Conservation (phyloP, 192 early-diverging fungal genomes). For the Coemansia aciculifera region DNA sequence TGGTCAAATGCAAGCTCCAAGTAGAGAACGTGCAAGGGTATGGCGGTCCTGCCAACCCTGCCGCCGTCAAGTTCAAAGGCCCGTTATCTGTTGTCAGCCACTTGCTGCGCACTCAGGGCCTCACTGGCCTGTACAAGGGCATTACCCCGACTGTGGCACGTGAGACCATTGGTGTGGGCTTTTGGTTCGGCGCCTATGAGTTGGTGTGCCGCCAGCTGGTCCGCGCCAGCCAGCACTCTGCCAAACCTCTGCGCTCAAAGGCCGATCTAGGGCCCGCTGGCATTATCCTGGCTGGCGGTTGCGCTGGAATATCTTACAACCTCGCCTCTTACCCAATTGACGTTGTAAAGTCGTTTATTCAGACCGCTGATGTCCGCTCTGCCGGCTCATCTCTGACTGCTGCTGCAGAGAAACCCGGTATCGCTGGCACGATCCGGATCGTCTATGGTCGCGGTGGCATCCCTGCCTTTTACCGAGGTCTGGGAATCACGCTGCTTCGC, state of each 20-base stretch:
- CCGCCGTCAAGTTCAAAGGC: conserved; percentile 49
- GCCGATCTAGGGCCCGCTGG: conserved; percentile 69
- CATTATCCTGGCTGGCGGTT: conserved; percentile 84
- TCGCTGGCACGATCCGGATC: conserved; percentile 62
- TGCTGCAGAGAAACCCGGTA: conserved; percentile 36
- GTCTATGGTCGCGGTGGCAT: conserved; percentile 79
- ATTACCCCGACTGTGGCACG: conserved; percentile 72
- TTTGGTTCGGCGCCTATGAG: conserved; percentile 98
- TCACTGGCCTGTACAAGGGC: conserved; percentile 53
- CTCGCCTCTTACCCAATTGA: conserved; percentile 88
- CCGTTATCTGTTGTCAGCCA: conserved; percentile 60
- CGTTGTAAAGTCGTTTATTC: conserved; percentile 91
- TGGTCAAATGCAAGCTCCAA: conserved; percentile 96
- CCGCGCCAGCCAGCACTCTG: conserved; percentile 18
- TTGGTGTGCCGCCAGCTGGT: conserved; percentile 59
- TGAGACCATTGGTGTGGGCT: conserved; percentile 88
- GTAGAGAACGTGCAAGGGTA: conserved; percentile 68
- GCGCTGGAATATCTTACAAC: conserved; percentile 91
- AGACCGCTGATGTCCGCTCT: conserved; percentile 69
- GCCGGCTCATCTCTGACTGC: neutral
- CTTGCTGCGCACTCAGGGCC: conserved; percentile 58
- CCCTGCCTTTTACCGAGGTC: conserved; percentile 87
- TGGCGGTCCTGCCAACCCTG: conserved; percentile 5
- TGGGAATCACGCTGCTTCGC: conserved; percentile 86
- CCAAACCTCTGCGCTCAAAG: conserved; percentile 55